Conservation (phyloP, 177 flowering plant genomes). For the Vitis hybrid region DNA sequence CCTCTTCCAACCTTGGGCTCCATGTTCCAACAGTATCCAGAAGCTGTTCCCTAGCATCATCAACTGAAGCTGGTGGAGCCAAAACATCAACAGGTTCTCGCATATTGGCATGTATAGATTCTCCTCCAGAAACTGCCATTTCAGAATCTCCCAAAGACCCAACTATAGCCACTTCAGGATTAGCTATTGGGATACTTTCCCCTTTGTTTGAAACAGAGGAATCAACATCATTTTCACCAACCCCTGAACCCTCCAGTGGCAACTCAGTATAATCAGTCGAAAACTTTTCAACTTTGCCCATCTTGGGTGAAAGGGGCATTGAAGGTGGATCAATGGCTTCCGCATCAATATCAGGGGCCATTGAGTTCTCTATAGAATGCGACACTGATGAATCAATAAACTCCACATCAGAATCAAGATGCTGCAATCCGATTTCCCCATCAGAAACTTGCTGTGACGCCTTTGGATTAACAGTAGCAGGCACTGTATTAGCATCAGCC, state of each 20-base stretch:
- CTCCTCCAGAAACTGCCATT: constrained; percentile 12
- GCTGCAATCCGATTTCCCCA: constrained; percentile 18
- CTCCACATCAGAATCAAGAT: constrained; percentile 13
- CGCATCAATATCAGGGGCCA: constrained; percentile 22
- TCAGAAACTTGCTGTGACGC: constrained; percentile 19
- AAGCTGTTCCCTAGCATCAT: constrained; percentile 3
- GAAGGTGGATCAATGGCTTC: constrained; percentile 16
- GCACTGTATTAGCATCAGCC: constrained; percentile 24
- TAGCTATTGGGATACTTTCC: constrained; percentile 4
- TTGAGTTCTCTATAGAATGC: constrained; percentile 18
- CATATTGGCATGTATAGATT: constrained; percentile 9
- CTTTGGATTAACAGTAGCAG: constrained; percentile 13
- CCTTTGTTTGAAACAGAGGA: neutral
- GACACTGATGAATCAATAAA: constrained; percentile 19
- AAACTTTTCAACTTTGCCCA: constrained; percentile 3
- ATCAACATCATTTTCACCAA: constrained; percentile 12
- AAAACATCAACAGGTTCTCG: constrained; percentile 14
- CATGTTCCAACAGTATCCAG: constrained; percentile 15
- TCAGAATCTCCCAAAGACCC: constrained; percentile 12
- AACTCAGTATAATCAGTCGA: constrained; percentile 9
- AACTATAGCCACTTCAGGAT: constrained; percentile 15
- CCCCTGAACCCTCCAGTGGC: constrained; percentile 16
- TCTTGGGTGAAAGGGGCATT: constrained; percentile 11
- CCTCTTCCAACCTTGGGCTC: constrained; percentile 6
- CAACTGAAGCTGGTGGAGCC: constrained; percentile 6